Evolutionary conservation across 192 early-diverging fungal genomes (phyloP), one percentile per base, ranked within the genome.

Genomic region (Entrophospora sp.): DNA sequence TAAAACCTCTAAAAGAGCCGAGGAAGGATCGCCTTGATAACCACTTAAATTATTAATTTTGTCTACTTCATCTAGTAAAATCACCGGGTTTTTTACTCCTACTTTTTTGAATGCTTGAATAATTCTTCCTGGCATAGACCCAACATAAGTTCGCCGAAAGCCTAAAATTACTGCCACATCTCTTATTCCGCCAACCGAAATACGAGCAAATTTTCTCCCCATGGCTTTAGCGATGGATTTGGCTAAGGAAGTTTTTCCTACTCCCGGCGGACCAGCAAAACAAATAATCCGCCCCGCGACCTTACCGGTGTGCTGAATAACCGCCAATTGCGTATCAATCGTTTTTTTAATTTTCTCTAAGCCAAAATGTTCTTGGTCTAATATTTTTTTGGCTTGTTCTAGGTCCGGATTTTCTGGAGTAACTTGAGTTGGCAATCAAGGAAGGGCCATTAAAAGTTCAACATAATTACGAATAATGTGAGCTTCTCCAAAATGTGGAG

Each of bases 1-100:
- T 3, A 59, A 28, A 38, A 22, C 56, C 14, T 30, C 56, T 8
- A 59, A 59, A 9, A 59, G 16, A 2, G 56, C 56, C 5, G 32
- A 37, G 4, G 32, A 12, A 1, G 32, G 56, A 38, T 34, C 32
- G n/a, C 56, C 56, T 3, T 34, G 56, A 35, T 59, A 34, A 35
- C 36, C 56, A 13, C 12, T 16, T 18, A 7, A 13, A n/a, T n/a
- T n/a, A n/a, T n/a, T n/a, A 8, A 59, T 1, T 22, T 59, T 59
- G 27, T 59, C 56, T 36, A 59, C 6, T 35, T 59, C 56, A 20
- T 59, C 56, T 36, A 59, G 32, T 59, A 59, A 59, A 59, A 59
- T 27, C 4, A 18, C n/a, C 6, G 56, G 56, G 3, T 59, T 59
- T 36, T 36, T 18, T 24, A 59, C 56, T 18, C 27, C 20, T 8